Conservation (phyloP, 2,329 filamentous ascomycete genomes). For the Metarhizium guizhouense region DNA sequence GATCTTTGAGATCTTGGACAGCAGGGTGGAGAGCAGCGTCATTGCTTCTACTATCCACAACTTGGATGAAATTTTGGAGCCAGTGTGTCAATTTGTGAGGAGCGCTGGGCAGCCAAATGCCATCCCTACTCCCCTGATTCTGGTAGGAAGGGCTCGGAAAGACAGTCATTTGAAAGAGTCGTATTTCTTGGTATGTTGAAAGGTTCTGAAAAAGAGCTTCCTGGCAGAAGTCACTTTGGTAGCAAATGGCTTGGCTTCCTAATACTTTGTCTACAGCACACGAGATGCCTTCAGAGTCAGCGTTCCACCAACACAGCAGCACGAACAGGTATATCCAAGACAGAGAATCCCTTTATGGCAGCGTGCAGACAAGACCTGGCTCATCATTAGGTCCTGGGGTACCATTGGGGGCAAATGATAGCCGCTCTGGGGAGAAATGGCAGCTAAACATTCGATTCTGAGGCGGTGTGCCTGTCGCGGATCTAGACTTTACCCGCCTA, state of each 20-base stretch:
- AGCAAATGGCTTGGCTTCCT: background rate
- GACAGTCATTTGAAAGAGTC: background rate
- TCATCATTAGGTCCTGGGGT: too few species aligned
- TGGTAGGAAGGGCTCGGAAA: background rate
- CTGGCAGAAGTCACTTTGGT: background rate
- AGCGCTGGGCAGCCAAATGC: background rate
- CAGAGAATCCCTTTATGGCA: too few species aligned
- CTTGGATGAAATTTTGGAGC: background rate
- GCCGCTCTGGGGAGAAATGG: too few species aligned
- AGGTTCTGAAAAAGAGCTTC: background rate
- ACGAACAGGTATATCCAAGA: too few species aligned
- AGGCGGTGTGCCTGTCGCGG: too few species aligned
- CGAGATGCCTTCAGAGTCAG: too few species aligned
- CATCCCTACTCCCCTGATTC: background rate
- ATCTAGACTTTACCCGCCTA: too few species aligned
- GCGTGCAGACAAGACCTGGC: too few species aligned
- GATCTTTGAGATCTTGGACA: conserved; percentile 3
- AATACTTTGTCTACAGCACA: too few species aligned
- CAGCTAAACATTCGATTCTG: too few species aligned
- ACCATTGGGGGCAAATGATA: too few species aligned
- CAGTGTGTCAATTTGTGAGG: background rate
- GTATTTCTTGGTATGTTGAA: background rate
- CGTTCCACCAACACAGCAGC: too few species aligned
- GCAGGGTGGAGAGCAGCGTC: background rate
- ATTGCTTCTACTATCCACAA: background rate